Conservation (phyloP, 2,329 filamentous ascomycete genomes). For the Scytalidium lignicola region DNA sequence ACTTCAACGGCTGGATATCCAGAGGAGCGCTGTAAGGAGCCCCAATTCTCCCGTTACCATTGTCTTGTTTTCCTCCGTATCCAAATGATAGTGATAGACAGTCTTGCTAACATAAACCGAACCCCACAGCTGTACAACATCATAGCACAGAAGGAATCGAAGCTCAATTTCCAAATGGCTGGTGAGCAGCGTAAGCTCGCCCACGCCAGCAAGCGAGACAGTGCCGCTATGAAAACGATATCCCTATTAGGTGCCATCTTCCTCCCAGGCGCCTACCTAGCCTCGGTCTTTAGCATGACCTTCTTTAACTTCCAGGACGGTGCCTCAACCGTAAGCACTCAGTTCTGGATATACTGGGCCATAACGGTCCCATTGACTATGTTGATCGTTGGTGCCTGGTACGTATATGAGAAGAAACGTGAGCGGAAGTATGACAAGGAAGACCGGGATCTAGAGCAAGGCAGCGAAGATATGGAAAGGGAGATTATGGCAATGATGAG, state of each 20-base stretch:
- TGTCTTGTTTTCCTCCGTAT: too few species aligned
- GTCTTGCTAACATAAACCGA: constrained; percentile 6
- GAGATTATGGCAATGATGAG: constrained; percentile 22
- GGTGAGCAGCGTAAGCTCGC: constrained; percentile 36
- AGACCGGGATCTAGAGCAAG: constrained; percentile 23
- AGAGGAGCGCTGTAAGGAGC: constrained; percentile 51
- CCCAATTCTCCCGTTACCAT: background rate
- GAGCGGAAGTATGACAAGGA: constrained; percentile 17
- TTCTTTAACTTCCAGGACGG: constrained; percentile 55
- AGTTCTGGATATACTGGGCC: constrained; percentile 60
- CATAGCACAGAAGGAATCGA: constrained; percentile 59
- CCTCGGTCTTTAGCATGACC: constrained; percentile 61
- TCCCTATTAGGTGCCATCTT: constrained; percentile 60
- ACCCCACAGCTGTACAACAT: constrained; percentile 57
- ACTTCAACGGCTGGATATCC: constrained; percentile 54
- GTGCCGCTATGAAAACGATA: constrained; percentile 58
- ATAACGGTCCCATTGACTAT: constrained; percentile 55
- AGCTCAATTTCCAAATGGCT: constrained; percentile 55
- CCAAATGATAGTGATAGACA: too few species aligned
- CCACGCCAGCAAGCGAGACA: constrained; percentile 34
- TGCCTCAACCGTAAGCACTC: constrained; percentile 33
- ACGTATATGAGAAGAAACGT: constrained; percentile 31
- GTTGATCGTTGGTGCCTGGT: constrained; percentile 50
- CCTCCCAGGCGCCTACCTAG: constrained; percentile 56
- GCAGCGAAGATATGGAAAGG: constrained; percentile 22